Base-by-base conservation (phyloP, 1,284 basidiomycete genomes). In the Thecaphora thlaspeos region DNA sequence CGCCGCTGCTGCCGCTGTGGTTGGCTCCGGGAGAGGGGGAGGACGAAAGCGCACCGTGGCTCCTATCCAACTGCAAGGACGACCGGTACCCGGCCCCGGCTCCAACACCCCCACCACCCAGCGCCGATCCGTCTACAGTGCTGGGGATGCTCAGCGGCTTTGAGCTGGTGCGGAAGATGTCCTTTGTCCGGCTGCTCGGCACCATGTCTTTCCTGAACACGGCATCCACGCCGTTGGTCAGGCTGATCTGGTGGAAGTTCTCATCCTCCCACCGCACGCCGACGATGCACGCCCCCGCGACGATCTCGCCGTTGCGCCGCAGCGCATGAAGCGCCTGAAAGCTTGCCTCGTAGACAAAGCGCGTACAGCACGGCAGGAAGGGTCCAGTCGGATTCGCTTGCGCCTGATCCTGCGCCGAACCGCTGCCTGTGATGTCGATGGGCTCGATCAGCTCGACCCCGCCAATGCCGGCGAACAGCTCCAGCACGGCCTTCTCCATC, bases 251-350 rank as follows among this genome's bases (percentile, higher is more conserved):
- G 37, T 72, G 67, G 44, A 72, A 53, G 41, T 66, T 69, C 34
- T 70, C 67, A 38, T 68, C 62, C 30, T 70, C 64, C 70, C 70
- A 72, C 19, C 70, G 59, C 36, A 68, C 70, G 19, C 70, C 68
- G 15, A 72, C 51, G 47, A 72, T 59, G 41, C 64, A 68, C 2
- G 64, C 56, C 11, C 65, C 61, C 9, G 67, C 67, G 11, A 72
- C 47, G 4, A 62, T 43, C 42, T 68, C 59, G 39, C 70, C 70
- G 39, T 55, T 68, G 36, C 65, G 61, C 23, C 59, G 64, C 17
- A 72, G 49, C 9, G 70, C 70, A 9, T 66, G 61, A 41, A 72
- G 49, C 15, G 70, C 70, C 49, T 70, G 70, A 39, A 62, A 61
- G 2, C 67, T 56, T 37, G 59, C 67, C 10, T 24, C 26, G 42